These are phyloP conservation scores for Haemoproteus tartakovskyi DNA, from an alignment of 169 alveolate genomes.

Conservation along the genomic window DNA sequence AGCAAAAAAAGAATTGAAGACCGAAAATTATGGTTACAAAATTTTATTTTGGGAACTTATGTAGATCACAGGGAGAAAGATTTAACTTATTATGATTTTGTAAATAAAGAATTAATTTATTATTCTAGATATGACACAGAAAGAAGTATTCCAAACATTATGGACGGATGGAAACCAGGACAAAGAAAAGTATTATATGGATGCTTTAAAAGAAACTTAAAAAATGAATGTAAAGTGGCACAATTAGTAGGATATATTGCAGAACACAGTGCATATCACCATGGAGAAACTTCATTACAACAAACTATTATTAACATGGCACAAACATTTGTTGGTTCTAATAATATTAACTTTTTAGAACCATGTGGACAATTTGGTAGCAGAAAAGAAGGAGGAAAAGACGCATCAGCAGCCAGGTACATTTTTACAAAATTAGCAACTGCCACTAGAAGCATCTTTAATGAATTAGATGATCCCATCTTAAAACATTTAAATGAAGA, in stretches of 20 bases:
- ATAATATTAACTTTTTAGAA: conserved; percentile 85
- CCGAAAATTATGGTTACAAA: conserved; percentile 93
- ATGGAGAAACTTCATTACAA: conserved; percentile 97
- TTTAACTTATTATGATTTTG: conserved; percentile 91
- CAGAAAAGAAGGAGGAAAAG: conserved; percentile 97
- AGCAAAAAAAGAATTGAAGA: conserved; percentile 96
- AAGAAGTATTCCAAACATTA: conserved; percentile 95
- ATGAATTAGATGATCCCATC: conserved; percentile 91
- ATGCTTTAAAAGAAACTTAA: conserved; percentile 94
- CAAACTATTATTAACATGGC: conserved; percentile 98
- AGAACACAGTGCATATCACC: conserved; percentile 99
- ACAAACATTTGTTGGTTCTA: conserved; percentile 97
- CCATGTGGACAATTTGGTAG: conserved; percentile 99
- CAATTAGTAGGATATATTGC: conserved; percentile 94
- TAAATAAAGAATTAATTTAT: conserved; percentile 96
- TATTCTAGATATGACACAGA: conserved; percentile 96
- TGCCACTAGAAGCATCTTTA: conserved; percentile 88
- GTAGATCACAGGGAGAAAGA: conserved; percentile 76
- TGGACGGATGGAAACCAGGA: conserved; percentile 99
- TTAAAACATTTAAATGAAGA: conserved; percentile 92
- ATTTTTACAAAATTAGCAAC: conserved; percentile 89
- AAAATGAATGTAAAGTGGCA: conserved; percentile 94
- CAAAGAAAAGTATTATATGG: conserved; percentile 98
- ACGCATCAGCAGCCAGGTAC: conserved; percentile 94
- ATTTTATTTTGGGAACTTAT: conserved; percentile 65